phyloP scores from a whole-genome alignment of 2,329 filamentous ascomycete species.

The Penicillium brevicompactum region DNA sequence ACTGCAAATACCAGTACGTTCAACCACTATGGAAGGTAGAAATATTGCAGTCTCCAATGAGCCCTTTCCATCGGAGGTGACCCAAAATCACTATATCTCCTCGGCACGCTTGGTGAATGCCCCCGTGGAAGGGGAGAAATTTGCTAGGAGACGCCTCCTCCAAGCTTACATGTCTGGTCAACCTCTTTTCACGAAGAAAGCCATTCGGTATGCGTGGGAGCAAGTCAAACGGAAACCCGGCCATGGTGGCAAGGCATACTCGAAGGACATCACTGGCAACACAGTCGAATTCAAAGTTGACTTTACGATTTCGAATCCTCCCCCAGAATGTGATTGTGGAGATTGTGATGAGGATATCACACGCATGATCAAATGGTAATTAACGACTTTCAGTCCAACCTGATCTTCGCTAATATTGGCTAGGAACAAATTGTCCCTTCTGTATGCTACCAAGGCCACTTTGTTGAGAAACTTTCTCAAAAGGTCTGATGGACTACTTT shows the following conservation, averaged over 20 bases:
- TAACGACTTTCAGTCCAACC: background rate
- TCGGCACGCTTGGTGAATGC: background rate
- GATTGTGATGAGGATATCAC: background rate
- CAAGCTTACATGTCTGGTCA: background rate
- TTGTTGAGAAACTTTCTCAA: background rate
- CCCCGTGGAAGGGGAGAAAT: background rate
- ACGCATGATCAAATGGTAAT: background rate
- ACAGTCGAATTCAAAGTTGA: background rate
- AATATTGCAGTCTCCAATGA: background rate
- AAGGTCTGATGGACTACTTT: background rate
- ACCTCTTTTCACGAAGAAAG: constrained; percentile 1
- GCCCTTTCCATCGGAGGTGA: background rate
- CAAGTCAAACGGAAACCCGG: background rate
- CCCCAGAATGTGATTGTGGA: background rate
- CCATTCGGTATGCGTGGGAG: background rate
- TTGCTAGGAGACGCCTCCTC: background rate
- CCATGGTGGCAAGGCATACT: background rate
- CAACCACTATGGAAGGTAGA: too few species aligned
- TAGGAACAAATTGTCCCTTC: background rate
- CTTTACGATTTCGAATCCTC: background rate
- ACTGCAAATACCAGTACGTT: too few species aligned
- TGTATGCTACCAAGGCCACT: background rate
- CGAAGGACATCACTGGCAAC: background rate
- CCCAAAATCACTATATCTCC: too few species aligned
- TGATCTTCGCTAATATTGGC: background rate